Base-by-base conservation (phyloP, 192 early-diverging fungal species). In the Linnemannia exigua region DNA sequence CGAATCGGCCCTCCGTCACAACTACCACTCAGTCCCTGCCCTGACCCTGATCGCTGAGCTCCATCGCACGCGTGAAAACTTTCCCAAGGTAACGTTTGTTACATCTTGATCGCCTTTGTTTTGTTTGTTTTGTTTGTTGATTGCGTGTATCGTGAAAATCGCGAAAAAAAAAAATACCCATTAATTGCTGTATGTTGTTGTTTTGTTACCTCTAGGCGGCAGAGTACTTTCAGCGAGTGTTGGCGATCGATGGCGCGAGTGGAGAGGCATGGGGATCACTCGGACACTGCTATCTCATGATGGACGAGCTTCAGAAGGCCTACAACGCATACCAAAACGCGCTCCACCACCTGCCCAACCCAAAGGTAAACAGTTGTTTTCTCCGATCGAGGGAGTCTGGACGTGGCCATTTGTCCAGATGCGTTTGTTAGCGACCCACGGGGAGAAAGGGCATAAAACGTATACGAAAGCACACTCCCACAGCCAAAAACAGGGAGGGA, bases 241-340 rank as follows among this genome's bases (percentile, higher is more conserved):
- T 99, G n/a, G 89, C 90, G 77, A 93, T 96, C 70, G 94, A 98
- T 77, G 88, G 90, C 38, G 90, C 86, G 41, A 97, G 97, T 85
- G 97, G 97, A 41, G 98, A 98, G 72, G 94, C 96, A 31, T 98
- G 97, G 97, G 96, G 96, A 16, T 96, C 97, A 11, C 89, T 94
- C 44, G 98, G 97, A 28, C 97, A 98, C 87, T 98, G 97, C 87
- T 97, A 96, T 84, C 90, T 99, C 52, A 97, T 98, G 97, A 91
- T 95, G 89, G 97, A 98, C 88, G 94, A 98, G 74, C 88, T 98
- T 70, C 96, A 97, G 67, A 92, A 96, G 86, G 98, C 98, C 14
- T 98, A 98, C 82, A 90, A 94, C 51, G 95, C 97, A 7, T 99
- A 99, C 79, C 97, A 98, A 90, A 94, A 98, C 87, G 98, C 98